Evolutionary conservation across 805 yeast species (phyloP).

Genomic region (Candida caryicola): DNA sequence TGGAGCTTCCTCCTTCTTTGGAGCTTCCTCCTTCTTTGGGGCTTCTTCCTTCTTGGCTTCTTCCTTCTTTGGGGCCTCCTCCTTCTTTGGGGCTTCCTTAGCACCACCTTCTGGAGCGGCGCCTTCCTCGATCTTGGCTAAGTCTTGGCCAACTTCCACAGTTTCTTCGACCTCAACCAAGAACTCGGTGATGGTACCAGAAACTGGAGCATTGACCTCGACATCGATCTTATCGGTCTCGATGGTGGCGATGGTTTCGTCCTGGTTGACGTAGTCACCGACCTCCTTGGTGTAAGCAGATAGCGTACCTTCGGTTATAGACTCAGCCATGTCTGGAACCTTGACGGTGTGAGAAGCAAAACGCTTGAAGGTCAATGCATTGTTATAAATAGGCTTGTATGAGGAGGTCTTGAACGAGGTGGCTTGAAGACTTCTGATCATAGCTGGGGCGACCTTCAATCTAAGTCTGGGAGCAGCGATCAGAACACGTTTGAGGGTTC

Average conservation of each 20-base stretch:
- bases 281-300: slow-evolving; percentile 63
- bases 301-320: slow-evolving; percentile 94
- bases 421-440: slow-evolving; percentile 16
- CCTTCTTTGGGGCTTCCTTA: slow-evolving; percentile 29
- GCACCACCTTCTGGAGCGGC: slow-evolving; percentile 62
- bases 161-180: slow-evolving; percentile 86
- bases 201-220: slow-evolving; percentile 89
- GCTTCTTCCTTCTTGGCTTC: slow-evolving; percentile 14
- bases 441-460: slow-evolving; percentile 13
- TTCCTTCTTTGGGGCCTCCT: slow-evolving; percentile 26
- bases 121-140: slow-evolving; percentile 81
- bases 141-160: slow-evolving; percentile 92
- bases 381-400: slow-evolving; percentile 8
- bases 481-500: slow-evolving; percentile 27
- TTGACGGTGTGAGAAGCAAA: slow-evolving; percentile 55
- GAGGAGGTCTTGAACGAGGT: slow-evolving; percentile 11
- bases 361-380: slow-evolving; percentile 17
- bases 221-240: slow-evolving; percentile 98
- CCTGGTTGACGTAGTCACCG: slow-evolving; percentile 84
- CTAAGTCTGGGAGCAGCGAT: slow-evolving; percentile 10
- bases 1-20: slow-evolving; percentile 20
- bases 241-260: slow-evolving; percentile 92
- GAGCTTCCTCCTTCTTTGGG: slow-evolving; percentile 25
- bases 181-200: slow-evolving; percentile 85
- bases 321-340: slow-evolving; percentile 98